phyloP scores from a whole-genome alignment of 768 basidiomycete species.

The Mycena olivaceomarginata region DNA sequence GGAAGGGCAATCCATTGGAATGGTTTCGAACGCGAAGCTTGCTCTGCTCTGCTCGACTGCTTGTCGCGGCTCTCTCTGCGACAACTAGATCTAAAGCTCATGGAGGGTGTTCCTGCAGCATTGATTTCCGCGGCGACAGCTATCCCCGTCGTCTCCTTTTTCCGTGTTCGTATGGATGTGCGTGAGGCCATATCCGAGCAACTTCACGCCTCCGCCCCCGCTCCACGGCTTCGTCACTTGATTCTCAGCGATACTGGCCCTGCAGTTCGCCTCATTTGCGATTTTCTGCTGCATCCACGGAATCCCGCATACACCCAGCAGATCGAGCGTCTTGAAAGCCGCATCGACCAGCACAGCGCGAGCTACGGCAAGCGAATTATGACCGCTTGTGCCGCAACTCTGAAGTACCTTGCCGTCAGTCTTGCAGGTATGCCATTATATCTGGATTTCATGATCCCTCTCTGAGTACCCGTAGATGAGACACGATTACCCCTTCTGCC shows the following conservation, averaged over 20 bases:
- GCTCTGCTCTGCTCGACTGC: too few relatives aligned
- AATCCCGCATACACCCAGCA: neutral
- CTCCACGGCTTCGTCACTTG: slow-evolving; percentile 8
- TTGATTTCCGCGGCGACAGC: too few relatives aligned
- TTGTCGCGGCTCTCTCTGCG: too few relatives aligned
- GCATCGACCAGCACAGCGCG: neutral
- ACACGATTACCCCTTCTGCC: slow-evolving; percentile 22
- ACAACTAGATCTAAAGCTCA: too few relatives aligned
- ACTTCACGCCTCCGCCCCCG: neutral
- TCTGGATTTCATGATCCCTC: too few relatives aligned
- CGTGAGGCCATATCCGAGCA: too few relatives aligned
- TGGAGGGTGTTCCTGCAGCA: too few relatives aligned
- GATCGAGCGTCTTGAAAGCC: slow-evolving; percentile 16
- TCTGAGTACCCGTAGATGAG: neutral
- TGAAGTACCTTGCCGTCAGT: slow-evolving; percentile 12
- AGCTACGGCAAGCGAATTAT: slow-evolving; percentile 13
- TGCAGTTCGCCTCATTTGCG: neutral
- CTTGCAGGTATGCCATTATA: slow-evolving; percentile 1
- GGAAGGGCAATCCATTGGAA: too few relatives aligned
- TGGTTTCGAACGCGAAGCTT: too few relatives aligned
- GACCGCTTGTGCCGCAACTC: slow-evolving; percentile 10
- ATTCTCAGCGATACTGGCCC: neutral
- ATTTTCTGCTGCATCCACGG: slow-evolving; percentile 11
- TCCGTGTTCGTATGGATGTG: too few relatives aligned
- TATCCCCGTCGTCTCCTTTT: too few relatives aligned